phyloP scores from a whole-genome alignment of 768 basidiomycete species.

The Zangia roseola region DNA sequence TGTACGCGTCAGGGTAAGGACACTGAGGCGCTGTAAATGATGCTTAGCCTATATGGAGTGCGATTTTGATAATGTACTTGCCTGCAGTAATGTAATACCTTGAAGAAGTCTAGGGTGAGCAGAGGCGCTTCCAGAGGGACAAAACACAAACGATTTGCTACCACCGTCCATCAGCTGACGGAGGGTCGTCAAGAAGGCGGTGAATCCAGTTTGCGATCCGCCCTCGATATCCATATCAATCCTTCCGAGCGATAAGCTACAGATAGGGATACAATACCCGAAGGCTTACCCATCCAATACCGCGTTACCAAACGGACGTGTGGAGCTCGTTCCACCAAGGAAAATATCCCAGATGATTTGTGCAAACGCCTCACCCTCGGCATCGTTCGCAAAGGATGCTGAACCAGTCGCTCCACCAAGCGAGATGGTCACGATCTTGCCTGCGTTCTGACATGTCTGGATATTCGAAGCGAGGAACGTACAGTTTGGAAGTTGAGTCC shows the following conservation, averaged over 20 bases:
- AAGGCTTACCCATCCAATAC: conserved; percentile 63
- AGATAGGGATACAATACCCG: background rate
- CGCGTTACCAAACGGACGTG: conserved; percentile 70
- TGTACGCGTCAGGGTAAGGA: conserved; percentile 47
- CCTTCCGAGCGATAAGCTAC: conserved; percentile 11
- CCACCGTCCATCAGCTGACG: conserved; percentile 30
- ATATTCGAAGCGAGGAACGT: conserved; percentile 60
- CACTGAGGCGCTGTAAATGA: conserved; percentile 38
- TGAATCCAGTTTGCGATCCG: conserved; percentile 33
- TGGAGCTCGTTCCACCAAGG: conserved; percentile 60
- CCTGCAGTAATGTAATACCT: conserved; percentile 48
- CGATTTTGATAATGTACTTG: background rate
- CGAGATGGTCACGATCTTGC: conserved; percentile 60
- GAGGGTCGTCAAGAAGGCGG: conserved; percentile 32
- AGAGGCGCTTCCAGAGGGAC: background rate
- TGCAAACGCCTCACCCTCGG: conserved; percentile 58
- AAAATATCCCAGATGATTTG: conserved; percentile 69
- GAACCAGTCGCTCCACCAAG: conserved; percentile 66
- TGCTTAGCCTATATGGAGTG: background rate
- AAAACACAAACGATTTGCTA: conserved; percentile 21
- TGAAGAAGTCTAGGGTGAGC: conserved; percentile 4
- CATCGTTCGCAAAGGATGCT: conserved; percentile 57
- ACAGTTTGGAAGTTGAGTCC: conserved; percentile 63
- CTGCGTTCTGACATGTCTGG: conserved; percentile 59
- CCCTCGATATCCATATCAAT: conserved; percentile 53